Percentiles rank a stretch among this genome's conserved stretches.
phyloP scores from a whole-genome alignment of 805 yeast genomes.

The Yueomyces sp. region DNA sequence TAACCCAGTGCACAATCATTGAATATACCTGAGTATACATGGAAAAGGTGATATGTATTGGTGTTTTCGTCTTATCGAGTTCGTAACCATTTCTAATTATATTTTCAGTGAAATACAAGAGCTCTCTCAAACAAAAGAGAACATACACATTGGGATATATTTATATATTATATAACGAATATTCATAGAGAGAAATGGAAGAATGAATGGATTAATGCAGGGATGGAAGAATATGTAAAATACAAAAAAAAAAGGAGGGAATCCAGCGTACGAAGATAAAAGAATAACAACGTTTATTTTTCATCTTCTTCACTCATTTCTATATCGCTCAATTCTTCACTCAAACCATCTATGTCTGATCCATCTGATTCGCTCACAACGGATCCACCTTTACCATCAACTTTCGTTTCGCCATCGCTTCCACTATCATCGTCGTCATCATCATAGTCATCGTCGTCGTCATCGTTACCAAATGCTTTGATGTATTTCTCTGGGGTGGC shows the following conservation, averaged over 20 bases:
- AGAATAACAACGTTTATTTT: not conserved
- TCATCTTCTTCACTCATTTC: slow-evolving; percentile 17
- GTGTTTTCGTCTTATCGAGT: too few species aligned
- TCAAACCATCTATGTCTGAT: slow-evolving; percentile 6
- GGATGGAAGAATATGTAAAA: too few species aligned
- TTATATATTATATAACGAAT: too few species aligned
- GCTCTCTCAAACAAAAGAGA: too few species aligned
- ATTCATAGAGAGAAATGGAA: not conserved
- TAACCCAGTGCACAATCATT: too few species aligned
- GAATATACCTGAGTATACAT: too few species aligned
- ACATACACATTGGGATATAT: too few species aligned
- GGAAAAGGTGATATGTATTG: too few species aligned
- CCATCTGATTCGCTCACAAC: slow-evolving; percentile 3
- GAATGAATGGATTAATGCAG: not conserved
- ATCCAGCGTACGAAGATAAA: not conserved
- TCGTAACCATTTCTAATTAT: too few species aligned
- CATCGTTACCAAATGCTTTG: slow-evolving; percentile 33
- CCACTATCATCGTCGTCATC: slow-evolving; percentile 26
- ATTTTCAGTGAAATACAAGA: too few species aligned
- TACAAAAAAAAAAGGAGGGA: not conserved
- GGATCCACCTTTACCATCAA: slow-evolving; percentile 6
- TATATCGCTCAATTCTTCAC: slow-evolving; percentile 20
- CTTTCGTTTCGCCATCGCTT: slow-evolving; percentile 10
- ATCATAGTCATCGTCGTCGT: slow-evolving; percentile 36
- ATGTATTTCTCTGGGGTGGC: slow-evolving; percentile 34